Conservation (phyloP, 2,329 filamentous ascomycete species). For the Orbilia brochopaga region DNA sequence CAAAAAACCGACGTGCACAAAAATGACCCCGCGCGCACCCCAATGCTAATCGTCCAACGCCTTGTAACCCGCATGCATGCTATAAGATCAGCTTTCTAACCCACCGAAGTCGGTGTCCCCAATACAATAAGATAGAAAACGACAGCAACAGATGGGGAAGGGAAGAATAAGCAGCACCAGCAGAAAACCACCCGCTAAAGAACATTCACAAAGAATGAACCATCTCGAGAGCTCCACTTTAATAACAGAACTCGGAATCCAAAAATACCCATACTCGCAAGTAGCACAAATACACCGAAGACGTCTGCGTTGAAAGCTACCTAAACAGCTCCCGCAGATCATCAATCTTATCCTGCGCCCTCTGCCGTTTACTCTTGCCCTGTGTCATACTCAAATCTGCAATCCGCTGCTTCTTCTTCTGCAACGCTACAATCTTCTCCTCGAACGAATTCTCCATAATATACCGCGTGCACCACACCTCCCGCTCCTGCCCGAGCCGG, state of each 20-base stretch:
- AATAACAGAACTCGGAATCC: neutral
- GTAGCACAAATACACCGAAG: neutral
- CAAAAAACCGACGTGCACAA: neutral
- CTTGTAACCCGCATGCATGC: neutral
- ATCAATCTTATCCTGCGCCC: slow-evolving; percentile 49
- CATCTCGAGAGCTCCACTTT: slow-evolving; percentile 16
- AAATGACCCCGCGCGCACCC: neutral
- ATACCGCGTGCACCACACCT: slow-evolving; percentile 83
- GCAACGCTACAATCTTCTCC: slow-evolving; percentile 86
- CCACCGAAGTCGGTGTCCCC: neutral
- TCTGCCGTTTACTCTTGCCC: slow-evolving; percentile 60
- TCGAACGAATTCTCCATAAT: slow-evolving; percentile 76
- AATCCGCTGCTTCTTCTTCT: slow-evolving; percentile 89
- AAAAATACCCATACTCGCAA: slow-evolving; percentile 10
- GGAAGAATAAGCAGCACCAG: neutral
- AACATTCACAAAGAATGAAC: slow-evolving; percentile 26
- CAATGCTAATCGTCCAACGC: slow-evolving; percentile 2
- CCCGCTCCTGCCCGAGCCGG: slow-evolving; percentile 84
- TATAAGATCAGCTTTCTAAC: neutral
- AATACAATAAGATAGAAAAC: neutral
- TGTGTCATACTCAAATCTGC: slow-evolving; percentile 84
- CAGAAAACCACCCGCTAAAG: slow-evolving; percentile 35
- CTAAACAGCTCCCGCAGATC: slow-evolving; percentile 43
- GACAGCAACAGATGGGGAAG: neutral
- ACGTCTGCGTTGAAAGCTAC: slow-evolving; percentile 16